A percentile compares a stretch with the other conserved stretches of the same genome.
These are phyloP conservation scores for Pichia thaimueangensis DNA, from an alignment of 805 yeast species.

Conservation along the genomic window DNA sequence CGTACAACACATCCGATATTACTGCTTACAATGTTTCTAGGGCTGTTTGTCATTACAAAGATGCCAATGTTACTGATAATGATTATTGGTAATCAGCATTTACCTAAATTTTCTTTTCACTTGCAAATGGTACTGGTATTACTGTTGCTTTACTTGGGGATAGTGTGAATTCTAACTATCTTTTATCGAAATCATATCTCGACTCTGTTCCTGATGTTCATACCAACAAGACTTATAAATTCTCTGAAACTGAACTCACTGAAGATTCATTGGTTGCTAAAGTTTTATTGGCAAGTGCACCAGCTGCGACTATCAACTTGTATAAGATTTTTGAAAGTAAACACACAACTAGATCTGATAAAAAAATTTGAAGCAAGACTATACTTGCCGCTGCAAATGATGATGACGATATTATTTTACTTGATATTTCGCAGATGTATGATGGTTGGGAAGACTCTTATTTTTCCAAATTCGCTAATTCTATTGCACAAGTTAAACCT, in stretches of 20 bases:
- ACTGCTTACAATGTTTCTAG: background rate
- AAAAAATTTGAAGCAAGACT: background rate
- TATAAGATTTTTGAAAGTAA: conserved; percentile 2
- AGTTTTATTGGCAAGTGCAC: background rate
- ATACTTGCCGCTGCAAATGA: conserved; percentile 1
- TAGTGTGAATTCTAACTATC: conserved; percentile 1
- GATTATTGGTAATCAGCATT: background rate
- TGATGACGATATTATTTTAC: conserved; percentile 3
- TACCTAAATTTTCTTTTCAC: background rate
- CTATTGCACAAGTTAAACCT: background rate
- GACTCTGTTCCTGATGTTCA: background rate
- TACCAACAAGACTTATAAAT: background rate
- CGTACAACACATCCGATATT: background rate
- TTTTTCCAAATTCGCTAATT: background rate
- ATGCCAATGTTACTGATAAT: background rate
- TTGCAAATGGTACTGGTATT: background rate
- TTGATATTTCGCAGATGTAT: conserved; percentile 1
- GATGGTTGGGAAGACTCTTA: conserved; percentile 6
- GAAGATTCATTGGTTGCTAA: conserved; percentile 7
- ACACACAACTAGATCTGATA: background rate
- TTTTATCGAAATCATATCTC: background rate
- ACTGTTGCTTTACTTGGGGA: conserved; percentile 8
- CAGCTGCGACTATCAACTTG: conserved; percentile 1
- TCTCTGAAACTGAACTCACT: background rate
- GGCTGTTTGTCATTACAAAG: background rate